These are phyloP conservation scores for Alternaria longipes DNA, from an alignment of 2,329 filamentous ascomycete species.

Conservation along the genomic window DNA sequence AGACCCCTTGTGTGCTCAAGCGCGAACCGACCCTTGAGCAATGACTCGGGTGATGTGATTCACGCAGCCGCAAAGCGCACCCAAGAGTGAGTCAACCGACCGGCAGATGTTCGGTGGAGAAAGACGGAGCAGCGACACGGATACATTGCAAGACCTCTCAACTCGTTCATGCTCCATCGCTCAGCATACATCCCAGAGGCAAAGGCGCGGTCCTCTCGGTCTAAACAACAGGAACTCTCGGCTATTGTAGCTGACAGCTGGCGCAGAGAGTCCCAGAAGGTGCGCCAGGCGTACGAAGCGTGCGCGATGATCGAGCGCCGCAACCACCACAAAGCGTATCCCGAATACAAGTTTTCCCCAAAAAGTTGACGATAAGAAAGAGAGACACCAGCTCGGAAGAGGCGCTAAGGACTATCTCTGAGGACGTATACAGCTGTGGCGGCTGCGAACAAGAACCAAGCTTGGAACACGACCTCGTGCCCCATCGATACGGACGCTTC, in stretches of 20 bases:
- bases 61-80: no score
- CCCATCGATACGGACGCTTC: neutral
- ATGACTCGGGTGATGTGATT: no score
- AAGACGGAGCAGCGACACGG: neutral
- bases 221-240: neutral
- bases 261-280: neutral
- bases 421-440: neutral
- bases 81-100: no score
- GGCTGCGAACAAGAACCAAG: neutral
- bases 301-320: neutral
- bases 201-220: neutral
- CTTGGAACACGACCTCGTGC: neutral
- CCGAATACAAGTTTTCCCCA: neutral
- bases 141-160: neutral
- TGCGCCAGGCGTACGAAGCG: neutral
- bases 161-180: neutral
- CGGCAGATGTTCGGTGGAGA: neutral
- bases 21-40: no score
- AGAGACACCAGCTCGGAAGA: neutral
- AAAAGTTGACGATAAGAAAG: neutral
- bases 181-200: constrained; percentile 1
- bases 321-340: neutral
- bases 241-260: neutral
- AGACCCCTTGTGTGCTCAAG: neutral
- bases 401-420: neutral